Base-by-base conservation (phyloP, 2,329 filamentous ascomycete species). In the Colletotrichum sansevieriae region DNA sequence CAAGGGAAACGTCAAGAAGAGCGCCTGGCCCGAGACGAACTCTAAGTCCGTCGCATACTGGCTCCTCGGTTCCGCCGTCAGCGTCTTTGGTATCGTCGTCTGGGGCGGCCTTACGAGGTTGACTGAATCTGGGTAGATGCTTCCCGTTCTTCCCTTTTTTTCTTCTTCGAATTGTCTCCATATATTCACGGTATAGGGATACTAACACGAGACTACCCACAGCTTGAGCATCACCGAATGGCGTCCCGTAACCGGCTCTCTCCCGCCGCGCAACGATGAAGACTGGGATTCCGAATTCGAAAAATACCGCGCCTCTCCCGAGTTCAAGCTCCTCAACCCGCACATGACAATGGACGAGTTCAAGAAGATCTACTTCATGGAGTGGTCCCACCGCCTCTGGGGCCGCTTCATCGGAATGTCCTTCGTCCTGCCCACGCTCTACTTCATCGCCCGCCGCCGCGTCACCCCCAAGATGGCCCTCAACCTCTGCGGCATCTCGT, bases 301-400 rank as follows among this genome's bases (percentile, higher is more conserved):
- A 64, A 96, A 97, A 81, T 99, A 99, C 84, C 91, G 92, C 72
- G 89, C 92, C 49, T 97, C 94, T 20, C 96, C 96, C 71, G 96
- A 99, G 81, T 99, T 95, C 83, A 90, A 92, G 76, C 88, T 94
- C 71, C 87, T 99, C 74, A 99, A 99, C 82, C 92, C 95, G 37
- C 89, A 93, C 78, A 99, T 99, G 96, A 91, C 88, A 37, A 85
- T 99, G 65, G 87, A 90, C 67, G 96, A 99, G 78, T 99, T 98
- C 84, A 98, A 98, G 81, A 92, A 96, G 78, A 99, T 99, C 73
- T 99, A 98, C 87, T 99, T 92, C 80, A 98, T 98, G 96, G 96
- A 99, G 84, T 99, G 96, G 96, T 90, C 91, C 49, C 96, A 99
- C 80, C 90, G 96, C 35, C 86, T 98, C 63, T 98, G 96, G 95